Base-by-base conservation (phyloP, 2,329 filamentous ascomycete species). In the Clonostachys rosea region DNA sequence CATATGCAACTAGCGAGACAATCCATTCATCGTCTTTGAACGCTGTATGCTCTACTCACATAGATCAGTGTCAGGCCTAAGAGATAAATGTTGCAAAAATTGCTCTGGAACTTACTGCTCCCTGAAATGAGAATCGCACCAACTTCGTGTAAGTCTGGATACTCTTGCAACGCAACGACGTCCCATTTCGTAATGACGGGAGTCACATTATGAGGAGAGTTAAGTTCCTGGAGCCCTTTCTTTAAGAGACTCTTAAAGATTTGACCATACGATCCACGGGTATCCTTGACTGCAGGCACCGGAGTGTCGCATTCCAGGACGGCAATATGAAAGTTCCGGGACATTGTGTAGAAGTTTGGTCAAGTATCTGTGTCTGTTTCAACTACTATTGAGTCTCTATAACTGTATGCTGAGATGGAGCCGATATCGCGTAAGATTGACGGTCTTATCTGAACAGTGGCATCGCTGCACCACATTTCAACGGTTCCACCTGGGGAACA, bases 1-100 rank as follows among this genome's bases (percentile, higher is more conserved):
- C 58, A 45, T 68, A 75, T 47, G 65, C 59, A 20, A 68, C 66
- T 17, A 76, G 59, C 14, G 61, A 59, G 16, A 70, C 41, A 44
- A 76, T 74, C 73, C 72, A 76, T 1, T 63, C 56, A 34, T 71
- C 63, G 43, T 73, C 60, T 41, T 69, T 60, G 48, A 67, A 74
- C 2, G 71, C 66, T 16, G 68, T 71, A 52, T 69, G 63, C 17
- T 39, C 36, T 39, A 18, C 14, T 39, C 24, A 30, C 4, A 30
- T 30, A 10, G 8, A 30, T 30, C 10, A 30, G 24, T 30, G 10
- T 30, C 24, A 1, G 24, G 9, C 8, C 10, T 4, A 30, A 30
- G 4, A 30, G 9, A 10, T 2, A 39, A n/a, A 39, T 39, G 3
- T 11, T 39, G 14, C 3, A n/a, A 8, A 39, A 11, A 39, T 8